Evolutionary conservation across 2,329 filamentous ascomycete species (phyloP), one percentile per base, ranked within the genome.

Genomic region (Aureobasidium sp.): DNA sequence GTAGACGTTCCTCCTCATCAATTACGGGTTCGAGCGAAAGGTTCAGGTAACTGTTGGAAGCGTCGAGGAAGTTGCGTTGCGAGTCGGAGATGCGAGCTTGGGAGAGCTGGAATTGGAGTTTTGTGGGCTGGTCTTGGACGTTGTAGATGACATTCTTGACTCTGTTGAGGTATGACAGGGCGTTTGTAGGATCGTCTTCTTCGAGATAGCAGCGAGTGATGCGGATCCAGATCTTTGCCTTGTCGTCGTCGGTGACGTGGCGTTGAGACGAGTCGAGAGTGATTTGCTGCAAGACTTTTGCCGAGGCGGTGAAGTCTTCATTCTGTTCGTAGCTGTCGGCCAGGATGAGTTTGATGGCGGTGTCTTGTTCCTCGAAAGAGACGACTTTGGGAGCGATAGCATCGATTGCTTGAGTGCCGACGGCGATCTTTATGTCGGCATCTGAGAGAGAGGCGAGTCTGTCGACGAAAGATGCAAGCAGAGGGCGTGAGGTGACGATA

Each of bases 181-280:
- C 94, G 41, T 84, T 82, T 1, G 88, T 91, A 9, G 90, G 88
- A 76, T 97, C 92, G 72, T 96, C 93, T 51, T 92, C 90, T 77
- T 99, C 93, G 64, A 99, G 84, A 73, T 94, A 95, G 78, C 95
- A 89, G 64, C 94, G 85, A 71, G 95, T 91, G 71, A 99, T 96
- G 63, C 93, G 89, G 68, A 97, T 88, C 90, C 93, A 97, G 60
- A 94, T 84, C 60, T 82, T 81, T 9, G 91, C 90, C 75, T 91
- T 92, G 67, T 93, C 89, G 68, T 90, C 85, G 71, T 91, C 87
- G 32, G 86, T 85, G 41, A 97, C 86, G 61, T 89, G 86, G 53
- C 93, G 87, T 77, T 96, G 91, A 2, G 91, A 92, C 62, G 85
- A 88, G 72, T 99, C 93, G 50, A 97, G 85, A 39, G 91, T 89